Conservation (phyloP, 2,329 filamentous ascomycete species). For the Aspergillus sp. region DNA sequence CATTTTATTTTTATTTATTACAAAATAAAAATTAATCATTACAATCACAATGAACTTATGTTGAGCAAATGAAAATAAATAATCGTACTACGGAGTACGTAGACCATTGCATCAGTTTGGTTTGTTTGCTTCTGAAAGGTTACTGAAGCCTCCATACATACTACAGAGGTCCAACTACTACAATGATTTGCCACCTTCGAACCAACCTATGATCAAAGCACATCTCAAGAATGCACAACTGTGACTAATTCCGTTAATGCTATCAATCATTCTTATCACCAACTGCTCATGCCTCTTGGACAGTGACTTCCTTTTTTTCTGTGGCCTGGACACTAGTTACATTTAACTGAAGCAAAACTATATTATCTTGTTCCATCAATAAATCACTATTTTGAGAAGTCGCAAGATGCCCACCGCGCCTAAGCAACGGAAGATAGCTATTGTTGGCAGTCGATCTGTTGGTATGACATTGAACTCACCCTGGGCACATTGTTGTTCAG, state of each 20-base stretch:
- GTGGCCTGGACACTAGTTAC: neutral
- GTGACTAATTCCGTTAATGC: neutral
- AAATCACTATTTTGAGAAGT: neutral
- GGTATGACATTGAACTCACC: conserved; percentile 45
- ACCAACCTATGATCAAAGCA: neutral
- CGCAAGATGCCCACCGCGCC: conserved; percentile 59
- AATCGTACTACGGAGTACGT: neutral
- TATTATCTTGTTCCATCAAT: neutral
- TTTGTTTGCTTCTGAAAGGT: neutral
- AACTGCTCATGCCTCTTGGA: neutral
- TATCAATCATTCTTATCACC: neutral
- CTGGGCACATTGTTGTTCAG: neutral
- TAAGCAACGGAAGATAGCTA: conserved; percentile 91
- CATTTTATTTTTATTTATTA: no score
- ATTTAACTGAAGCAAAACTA: neutral
- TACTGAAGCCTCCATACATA: neutral
- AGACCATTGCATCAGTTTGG: neutral
- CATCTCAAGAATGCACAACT: neutral
- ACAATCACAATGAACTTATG: neutral
- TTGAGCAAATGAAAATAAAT: neutral
- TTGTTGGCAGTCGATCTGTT: conserved; percentile 89
- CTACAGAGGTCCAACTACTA: neutral
- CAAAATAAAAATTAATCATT: neutral
- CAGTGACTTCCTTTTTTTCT: neutral
- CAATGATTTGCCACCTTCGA: neutral